Evolutionary conservation across 768 basidiomycete species (phyloP), one percentile per base, ranked within the genome.

Genomic region (Rhizopogon roseolus): DNA sequence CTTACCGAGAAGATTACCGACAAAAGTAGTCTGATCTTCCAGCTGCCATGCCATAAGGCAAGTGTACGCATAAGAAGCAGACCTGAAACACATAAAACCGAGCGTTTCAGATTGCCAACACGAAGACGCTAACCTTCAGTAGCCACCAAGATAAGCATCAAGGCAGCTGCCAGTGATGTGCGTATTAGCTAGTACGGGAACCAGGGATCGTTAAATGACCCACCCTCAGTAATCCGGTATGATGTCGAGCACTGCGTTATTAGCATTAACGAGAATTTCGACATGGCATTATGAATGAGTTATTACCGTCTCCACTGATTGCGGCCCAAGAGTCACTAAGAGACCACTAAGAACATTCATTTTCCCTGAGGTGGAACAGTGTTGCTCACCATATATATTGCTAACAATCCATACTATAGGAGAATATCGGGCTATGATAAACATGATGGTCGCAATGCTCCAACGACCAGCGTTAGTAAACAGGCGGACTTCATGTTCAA

Each of bases 11-110:
- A 53, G 17, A 49, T 29, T 14, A 27, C n/a, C 32, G 43, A 32
- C 14, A 57, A 52, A 32, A 50, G 11, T 16, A 5, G 32, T n/a
- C 38, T 32, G 22, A 38, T 52, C 7, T 41, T 38, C 22, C 9
- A 40, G 27, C 40, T 43, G 13, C 19, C 50, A n/a, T 43, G 13
- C 19, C 50, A 52, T 9, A 56, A 45, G 5, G 55, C 55, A 29
- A 50, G 50, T 5, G 49, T 51, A 29, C 55, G 55, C 17, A 56
- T 52, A 14, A 56, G 39, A 39, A 56, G 50, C 5, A 56, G 50
- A 11, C 54, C 54, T 55, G 17, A 27, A 45, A 17, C 22, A 29
- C 27, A 40, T 16, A 16, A 38, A 11, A n/a, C 29, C 32, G 8
- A 14, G 4, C 13, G 25, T 19, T n/a, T 5, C 25, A 27, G 10